These are phyloP conservation scores for Hymenoscyphus repandus DNA, from an alignment of 2,329 filamentous ascomycete species.

Conservation along the genomic window DNA sequence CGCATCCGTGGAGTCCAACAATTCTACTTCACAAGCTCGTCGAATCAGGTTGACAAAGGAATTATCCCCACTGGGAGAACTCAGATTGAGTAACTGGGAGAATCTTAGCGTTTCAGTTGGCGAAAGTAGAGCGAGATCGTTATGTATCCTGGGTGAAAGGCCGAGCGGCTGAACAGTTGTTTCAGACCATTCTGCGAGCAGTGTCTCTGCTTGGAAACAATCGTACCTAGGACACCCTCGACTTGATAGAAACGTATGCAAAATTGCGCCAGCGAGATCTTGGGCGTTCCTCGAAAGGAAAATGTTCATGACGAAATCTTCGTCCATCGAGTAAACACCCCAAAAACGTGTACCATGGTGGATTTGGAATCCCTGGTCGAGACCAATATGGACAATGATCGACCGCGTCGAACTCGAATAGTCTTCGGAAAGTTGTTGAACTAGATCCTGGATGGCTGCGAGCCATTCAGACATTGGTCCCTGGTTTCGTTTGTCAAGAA, in stretches of 20 bases:
- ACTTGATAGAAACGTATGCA: constrained; percentile 37
- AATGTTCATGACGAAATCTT: constrained; percentile 8
- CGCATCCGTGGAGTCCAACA: constrained; percentile 16
- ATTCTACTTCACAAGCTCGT: constrained; percentile 10
- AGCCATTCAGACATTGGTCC: constrained; percentile 12
- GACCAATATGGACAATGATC: constrained; percentile 28
- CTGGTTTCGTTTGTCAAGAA: constrained; percentile 28
- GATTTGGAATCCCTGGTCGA: constrained; percentile 33
- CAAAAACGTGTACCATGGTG: constrained; percentile 33
- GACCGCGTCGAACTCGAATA: constrained; percentile 29
- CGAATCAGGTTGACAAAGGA: constrained; percentile 12
- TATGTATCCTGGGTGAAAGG: constrained; percentile 33
- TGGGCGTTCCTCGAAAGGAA: constrained; percentile 20
- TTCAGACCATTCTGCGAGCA: constrained; percentile 33
- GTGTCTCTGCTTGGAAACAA: constrained; percentile 34
- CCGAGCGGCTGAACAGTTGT: constrained; percentile 20
- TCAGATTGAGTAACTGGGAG: constrained; percentile 13
- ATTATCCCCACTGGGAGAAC: constrained; percentile 4
- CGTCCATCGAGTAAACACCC: constrained; percentile 28
- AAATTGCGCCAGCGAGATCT: constrained; percentile 29
- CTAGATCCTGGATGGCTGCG: constrained; percentile 17
- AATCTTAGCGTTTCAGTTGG: constrained; percentile 26
- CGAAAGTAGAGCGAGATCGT: constrained; percentile 38
- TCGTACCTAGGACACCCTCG: constrained; percentile 31
- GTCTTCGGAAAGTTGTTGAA: constrained; percentile 12